A percentile compares a stretch with the other conserved stretches of the same genome.
Evolutionary conservation across 345 rosid genomes (phyloP).

Genomic region (Lepidium aucheri): DNA sequence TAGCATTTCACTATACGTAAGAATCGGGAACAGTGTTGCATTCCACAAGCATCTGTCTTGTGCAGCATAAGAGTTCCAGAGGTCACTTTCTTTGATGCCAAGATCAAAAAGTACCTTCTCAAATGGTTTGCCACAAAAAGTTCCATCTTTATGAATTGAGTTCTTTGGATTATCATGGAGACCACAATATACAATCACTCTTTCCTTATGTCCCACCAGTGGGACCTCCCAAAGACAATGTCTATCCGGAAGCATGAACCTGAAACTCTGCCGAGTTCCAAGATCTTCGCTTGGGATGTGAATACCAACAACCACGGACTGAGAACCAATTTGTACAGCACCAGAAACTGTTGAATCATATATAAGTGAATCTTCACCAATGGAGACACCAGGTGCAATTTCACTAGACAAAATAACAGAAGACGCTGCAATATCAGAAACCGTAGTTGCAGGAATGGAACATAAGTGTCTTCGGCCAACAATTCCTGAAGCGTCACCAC

Average conservation of each 20-base stretch:
- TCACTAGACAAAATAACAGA: conserved; percentile 80
- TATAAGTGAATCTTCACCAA: conserved; percentile 92
- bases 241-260: conserved; percentile 87
- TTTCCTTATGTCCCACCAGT: conserved; percentile 52
- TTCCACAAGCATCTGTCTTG: conserved; percentile 90
- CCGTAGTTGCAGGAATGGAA: conserved; percentile 87
- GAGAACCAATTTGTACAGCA: conserved; percentile 85
- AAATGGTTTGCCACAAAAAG: conserved; percentile 94
- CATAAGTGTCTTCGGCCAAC: conserved; percentile 91
- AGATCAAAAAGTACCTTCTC: conserved; percentile 62
- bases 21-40: conserved; percentile 76
- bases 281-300: conserved; percentile 44
- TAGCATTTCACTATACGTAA: conserved; percentile 74
- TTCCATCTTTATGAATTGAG: conserved; percentile 52
- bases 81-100: conserved; percentile 60
- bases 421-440: conserved; percentile 87
- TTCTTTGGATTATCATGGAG: conserved; percentile 92
- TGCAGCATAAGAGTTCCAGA: conserved; percentile 49
- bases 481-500: conserved; percentile 65
- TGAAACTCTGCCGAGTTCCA: conserved; percentile 31
- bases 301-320: conserved; percentile 75
- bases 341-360: conserved; percentile 65
- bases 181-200: conserved; percentile 79
- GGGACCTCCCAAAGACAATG: conserved; percentile 99
- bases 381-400: conserved; percentile 74